Percentiles rank a stretch among this genome's conserved stretches.
Evolutionary conservation across 2,329 filamentous ascomycete species (phyloP).

Genomic region (Exophiala xenobiotica): DNA sequence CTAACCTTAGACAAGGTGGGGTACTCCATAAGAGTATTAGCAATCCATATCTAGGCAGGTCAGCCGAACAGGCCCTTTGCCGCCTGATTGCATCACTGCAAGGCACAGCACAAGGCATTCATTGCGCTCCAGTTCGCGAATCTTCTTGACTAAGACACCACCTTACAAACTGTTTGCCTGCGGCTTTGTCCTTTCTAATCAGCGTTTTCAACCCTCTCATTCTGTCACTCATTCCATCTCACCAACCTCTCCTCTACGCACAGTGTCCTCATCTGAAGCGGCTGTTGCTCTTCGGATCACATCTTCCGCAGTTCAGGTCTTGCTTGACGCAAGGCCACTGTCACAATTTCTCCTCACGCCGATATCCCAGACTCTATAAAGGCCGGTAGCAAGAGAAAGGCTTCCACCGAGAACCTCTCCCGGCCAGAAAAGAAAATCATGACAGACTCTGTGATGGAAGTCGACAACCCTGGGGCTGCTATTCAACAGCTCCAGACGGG

Average conservation of each 20-base stretch:
- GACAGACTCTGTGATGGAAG: conserved; percentile 60
- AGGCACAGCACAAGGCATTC: not conserved
- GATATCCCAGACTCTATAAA: conserved; percentile 41
- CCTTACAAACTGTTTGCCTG: conserved; percentile 19
- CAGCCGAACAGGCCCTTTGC: not conserved
- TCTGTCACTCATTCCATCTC: conserved; percentile 17
- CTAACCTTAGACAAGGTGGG: no score
- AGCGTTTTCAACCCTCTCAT: conserved; percentile 8
- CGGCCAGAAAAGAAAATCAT: conserved; percentile 55
- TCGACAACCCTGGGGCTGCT: conserved; percentile 58
- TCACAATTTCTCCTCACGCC: conserved; percentile 37
- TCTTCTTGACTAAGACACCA: conserved; percentile 24
- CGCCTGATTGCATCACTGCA: conserved; percentile 3
- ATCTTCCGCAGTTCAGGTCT: conserved; percentile 23
- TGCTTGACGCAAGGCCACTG: conserved; percentile 32
- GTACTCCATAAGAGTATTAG: no score
- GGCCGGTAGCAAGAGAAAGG: conserved; percentile 53
- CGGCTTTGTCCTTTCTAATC: conserved; percentile 15
- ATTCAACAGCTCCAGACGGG: conserved; percentile 62
- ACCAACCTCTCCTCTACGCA: conserved; percentile 8
- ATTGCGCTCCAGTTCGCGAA: conserved; percentile 24
- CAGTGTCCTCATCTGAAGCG: conserved; percentile 19
- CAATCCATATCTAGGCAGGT: not conserved
- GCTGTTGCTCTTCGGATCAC: conserved; percentile 22
- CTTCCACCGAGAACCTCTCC: conserved; percentile 49